These are phyloP conservation scores for Avicennia marina DNA, from an alignment of 257 asterid genomes.

Conservation along the genomic window DNA sequence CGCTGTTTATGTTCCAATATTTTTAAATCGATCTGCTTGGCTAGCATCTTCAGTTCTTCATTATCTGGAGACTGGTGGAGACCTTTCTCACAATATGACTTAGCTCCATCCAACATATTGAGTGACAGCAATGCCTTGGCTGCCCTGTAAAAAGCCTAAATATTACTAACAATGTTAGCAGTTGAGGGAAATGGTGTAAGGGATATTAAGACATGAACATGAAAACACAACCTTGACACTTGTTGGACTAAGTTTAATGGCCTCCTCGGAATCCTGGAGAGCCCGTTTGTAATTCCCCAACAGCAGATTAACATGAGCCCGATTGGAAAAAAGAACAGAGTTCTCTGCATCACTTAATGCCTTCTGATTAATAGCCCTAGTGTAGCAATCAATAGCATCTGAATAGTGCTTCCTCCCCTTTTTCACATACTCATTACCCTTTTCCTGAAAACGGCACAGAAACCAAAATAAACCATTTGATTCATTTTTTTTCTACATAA, in stretches of 20 bases:
- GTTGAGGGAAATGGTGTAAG: not conserved
- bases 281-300: conserved; percentile 79
- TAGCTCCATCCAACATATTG: conserved; percentile 70
- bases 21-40: conserved; percentile 47
- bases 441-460: conserved; percentile 48
- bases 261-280: conserved; percentile 85
- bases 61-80: conserved; percentile 68
- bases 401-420: conserved; percentile 76
- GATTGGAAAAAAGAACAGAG: conserved; percentile 66
- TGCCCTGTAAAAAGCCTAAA: conserved; percentile 81
- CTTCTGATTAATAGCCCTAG: conserved; percentile 86
- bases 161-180: conserved; percentile 10
- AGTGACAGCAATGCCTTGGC: conserved; percentile 74
- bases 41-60: conserved; percentile 67
- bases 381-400: conserved; percentile 89
- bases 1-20: conserved; percentile 43
- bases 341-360: conserved; percentile 63
- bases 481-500: not conserved
- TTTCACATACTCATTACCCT: conserved; percentile 79
- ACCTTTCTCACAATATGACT: conserved; percentile 60
- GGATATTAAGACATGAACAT: not conserved
- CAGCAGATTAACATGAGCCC: conserved; percentile 90
- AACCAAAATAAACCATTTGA: not conserved
- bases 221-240: conserved; percentile 59
- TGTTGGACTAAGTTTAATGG: conserved; percentile 52